Percentiles rank a stretch among this genome's conserved stretches.
Evolutionary conservation across 768 basidiomycete genomes (phyloP).

Genomic region (Hydnum rufescens): DNA sequence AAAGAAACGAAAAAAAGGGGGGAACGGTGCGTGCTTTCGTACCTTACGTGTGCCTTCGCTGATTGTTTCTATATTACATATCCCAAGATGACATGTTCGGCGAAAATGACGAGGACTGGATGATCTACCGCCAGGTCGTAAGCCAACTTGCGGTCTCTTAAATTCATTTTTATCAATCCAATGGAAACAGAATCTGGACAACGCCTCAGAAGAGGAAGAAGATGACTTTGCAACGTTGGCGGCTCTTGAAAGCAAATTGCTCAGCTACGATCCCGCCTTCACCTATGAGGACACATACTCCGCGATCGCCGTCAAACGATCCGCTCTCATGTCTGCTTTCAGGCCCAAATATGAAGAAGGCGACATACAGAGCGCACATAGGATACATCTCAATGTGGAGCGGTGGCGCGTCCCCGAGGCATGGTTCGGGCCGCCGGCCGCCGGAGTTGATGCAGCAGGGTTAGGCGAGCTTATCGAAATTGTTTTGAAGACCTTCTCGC

Average conservation of each 20-base stretch:
- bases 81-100: conserved; percentile 76
- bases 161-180: neutral
- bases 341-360: conserved; percentile 59
- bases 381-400: conserved; percentile 81
- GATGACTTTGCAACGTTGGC: conserved; percentile 57
- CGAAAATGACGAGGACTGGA: conserved; percentile 90
- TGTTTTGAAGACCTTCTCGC: conserved; percentile 51
- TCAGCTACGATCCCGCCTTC: conserved; percentile 72
- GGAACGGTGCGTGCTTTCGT: conserved; percentile 27
- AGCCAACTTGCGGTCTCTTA: conserved; percentile 12
- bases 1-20: conserved; percentile 71
- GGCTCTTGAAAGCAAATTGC: conserved; percentile 56
- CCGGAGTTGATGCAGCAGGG: conserved; percentile 86
- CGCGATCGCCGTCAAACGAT: conserved; percentile 52
- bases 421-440: conserved; percentile 85
- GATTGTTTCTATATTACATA: neutral
- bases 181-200: neutral
- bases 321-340: conserved; percentile 75
- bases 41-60: neutral
- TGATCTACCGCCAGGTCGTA: conserved; percentile 93
- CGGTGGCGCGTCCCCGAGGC: conserved; percentile 81
- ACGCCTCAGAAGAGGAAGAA: conserved; percentile 70
- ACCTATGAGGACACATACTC: conserved; percentile 64
- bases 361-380: conserved; percentile 29
- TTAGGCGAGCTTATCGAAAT: conserved; percentile 81